Evolutionary conservation across 805 yeast genomes (phyloP).

Genomic region (Yamadazyma scolyti): DNA sequence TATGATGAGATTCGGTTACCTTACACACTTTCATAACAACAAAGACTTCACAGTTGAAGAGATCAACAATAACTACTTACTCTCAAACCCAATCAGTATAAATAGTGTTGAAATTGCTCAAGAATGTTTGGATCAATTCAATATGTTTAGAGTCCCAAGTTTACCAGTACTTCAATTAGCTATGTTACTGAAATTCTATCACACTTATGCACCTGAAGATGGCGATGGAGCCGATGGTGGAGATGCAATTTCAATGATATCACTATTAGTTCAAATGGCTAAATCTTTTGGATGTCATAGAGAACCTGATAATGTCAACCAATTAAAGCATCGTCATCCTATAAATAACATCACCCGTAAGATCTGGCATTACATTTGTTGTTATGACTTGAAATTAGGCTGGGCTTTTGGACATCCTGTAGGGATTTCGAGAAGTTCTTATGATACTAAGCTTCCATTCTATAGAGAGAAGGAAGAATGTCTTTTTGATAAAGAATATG

Average conservation of each 20-base stretch:
- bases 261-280: constrained; percentile 35
- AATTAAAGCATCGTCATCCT: constrained; percentile 19
- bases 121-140: constrained; percentile 53
- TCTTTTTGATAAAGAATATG: constrained; percentile 35
- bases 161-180: constrained; percentile 30
- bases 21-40: constrained; percentile 34
- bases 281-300: constrained; percentile 36
- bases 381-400: constrained; percentile 44
- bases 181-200: constrained; percentile 25
- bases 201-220: constrained; percentile 36
- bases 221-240: constrained; percentile 42
- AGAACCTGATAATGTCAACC: constrained; percentile 32
- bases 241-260: constrained; percentile 24
- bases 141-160: constrained; percentile 35
- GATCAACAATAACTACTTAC: constrained; percentile 31
- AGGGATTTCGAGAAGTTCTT: constrained; percentile 33
- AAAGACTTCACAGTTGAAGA: constrained; percentile 24
- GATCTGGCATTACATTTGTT: constrained; percentile 52
- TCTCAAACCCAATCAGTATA: constrained; percentile 43
- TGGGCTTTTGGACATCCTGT: constrained; percentile 47
- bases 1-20: constrained; percentile 38
- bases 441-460: constrained; percentile 51
- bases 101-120: constrained; percentile 48
- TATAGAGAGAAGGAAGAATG: constrained; percentile 35
- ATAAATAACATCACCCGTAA: constrained; percentile 50